Evolutionary conservation across 768 basidiomycete species (phyloP).

Genomic region (Hydnomerulius pinastri): DNA sequence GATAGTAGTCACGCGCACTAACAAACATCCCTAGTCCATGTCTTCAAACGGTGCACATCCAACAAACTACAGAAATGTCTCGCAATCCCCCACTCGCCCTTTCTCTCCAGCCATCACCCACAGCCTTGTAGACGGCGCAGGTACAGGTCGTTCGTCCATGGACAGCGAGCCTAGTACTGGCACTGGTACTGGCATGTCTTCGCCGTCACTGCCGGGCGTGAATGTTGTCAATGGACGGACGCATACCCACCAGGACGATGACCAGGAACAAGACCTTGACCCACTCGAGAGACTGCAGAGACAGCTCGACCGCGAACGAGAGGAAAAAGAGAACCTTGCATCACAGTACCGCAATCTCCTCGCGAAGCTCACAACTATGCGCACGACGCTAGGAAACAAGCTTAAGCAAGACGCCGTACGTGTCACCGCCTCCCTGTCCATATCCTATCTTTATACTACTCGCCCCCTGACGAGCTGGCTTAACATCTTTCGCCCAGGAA

Average conservation of each 20-base stretch:
- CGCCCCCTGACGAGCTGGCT: not conserved
- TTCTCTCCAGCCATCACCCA: conserved; percentile 26
- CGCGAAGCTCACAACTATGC: conserved; percentile 89
- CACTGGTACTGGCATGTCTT: conserved; percentile 18
- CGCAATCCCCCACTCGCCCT: conserved; percentile 32
- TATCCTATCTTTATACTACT: not conserved
- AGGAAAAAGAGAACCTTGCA: conserved; percentile 88
- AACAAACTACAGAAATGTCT: conserved; percentile 8
- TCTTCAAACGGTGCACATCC: conserved; percentile 7
- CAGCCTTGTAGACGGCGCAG: conserved; percentile 20
- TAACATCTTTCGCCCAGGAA: conserved; percentile 62
- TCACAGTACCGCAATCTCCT: conserved; percentile 85
- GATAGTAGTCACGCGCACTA: too few species aligned
- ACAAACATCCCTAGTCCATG: conserved; percentile 6
- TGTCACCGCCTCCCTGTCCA: conserved; percentile 20
- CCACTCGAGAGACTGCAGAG: conserved; percentile 62
- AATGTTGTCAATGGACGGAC: conserved; percentile 37
- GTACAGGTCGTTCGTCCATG: conserved; percentile 37
- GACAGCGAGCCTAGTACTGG: conserved; percentile 43
- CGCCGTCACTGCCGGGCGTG: too few species aligned
- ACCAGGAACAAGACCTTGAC: conserved; percentile 46
- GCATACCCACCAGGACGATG: conserved; percentile 36
- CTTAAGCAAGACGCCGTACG: conserved; percentile 94
- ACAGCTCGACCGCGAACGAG: conserved; percentile 72
- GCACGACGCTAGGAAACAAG: conserved; percentile 90